Base-by-base conservation (phyloP, 140 eudicot species). In the Bidens hawaiensis region DNA sequence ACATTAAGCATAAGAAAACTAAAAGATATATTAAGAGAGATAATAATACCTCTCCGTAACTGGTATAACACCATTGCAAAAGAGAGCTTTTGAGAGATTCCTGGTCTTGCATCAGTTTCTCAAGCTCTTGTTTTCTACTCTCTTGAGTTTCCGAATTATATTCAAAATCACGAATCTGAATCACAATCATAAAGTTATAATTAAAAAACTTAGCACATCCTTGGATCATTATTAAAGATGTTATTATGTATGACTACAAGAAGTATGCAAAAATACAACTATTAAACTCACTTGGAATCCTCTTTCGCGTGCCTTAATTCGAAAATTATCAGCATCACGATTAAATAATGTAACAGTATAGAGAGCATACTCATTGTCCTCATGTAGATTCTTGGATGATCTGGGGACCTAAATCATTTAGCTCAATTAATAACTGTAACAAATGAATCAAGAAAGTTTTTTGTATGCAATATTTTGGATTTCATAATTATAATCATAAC, bases 301-400 rank as follows among this genome's bases (percentile, higher is more conserved):
- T 75, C 88, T 88, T 83, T 93, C 96, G 56, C 96, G 96, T 59
- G 99, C 96, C 84, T 93, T 93, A n/a, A 58, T 70, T 76, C 82
- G 78, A 52, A 88, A 93, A 77, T 93, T 85, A 74, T 88, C 96
- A 71, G 96, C 99, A 75, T 88, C 99, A 49, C 96, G 94, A 9
- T 25, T 77, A 68, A 93, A 88, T 47, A 93, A 64, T 28, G 96
- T 85, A 3, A 93, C 99, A 59, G 94, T 82, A 65, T 93, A 83
- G 30, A 93, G 95, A 60, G 94, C 95, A 81, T 88, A 85, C 68
- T 93, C 99, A 51, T 83, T 93, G 78, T 93, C 99, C 84, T 88
- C 99, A 3, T 82, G 78, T 52, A 88, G 78, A 82, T 82, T 88
- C 89, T 93, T 93, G 55, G 99, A 85, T 65, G 99, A 93, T 82